Base-by-base conservation (phyloP, 495 filamentous ascomycete genomes). In the Podospora conica region DNA sequence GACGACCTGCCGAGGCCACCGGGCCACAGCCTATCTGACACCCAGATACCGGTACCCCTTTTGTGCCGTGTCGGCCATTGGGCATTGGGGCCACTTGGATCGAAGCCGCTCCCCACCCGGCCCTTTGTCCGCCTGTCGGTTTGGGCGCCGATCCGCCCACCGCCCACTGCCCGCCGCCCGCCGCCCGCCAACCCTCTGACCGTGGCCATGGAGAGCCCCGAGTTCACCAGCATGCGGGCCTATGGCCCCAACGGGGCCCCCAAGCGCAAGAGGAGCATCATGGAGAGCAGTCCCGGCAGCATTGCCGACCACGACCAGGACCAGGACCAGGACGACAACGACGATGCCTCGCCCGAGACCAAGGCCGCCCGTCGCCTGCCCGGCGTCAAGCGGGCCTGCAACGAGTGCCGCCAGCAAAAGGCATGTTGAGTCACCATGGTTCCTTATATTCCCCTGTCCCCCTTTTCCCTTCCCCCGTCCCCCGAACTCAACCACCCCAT, bases 321-420 rank as follows among this genome's bases (percentile, higher is more conserved):
- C 58, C 60, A 80, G 70, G 33, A 90, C 66, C 86, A 88, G 67
- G 88, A 91, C 64, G 92, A 93, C 76, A 83, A 90, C 68, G 91
- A 71, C 4, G 73, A 70, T 11, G 72, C 58, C 62, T 76, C 74
- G 3, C 74, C 74, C 20, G 74, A 73, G 66, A 63, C 72, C 53
- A 76, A 74, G 66, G 73, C 40, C 15, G 15, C 55, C 31, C 74
- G 74, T 40, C 71, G 75, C 9, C 66, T 75, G 64, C 90, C 90
- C 12, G 86, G 87, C 11, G 88, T 92, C 56, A 96, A 96, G 78
- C 86, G 92, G 65, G 93, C 93, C 18, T 96, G 93, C 75, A 96
- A 97, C 78, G 91, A 97, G 75, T 97, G 93, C 76, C 86, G 92
- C 53, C 93, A 97, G 77, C 93, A 97, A 77, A 97, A 97, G 84